phyloP scores from a whole-genome alignment of 371 early-diverging fungal species.

The Actinomucor elegans region DNA sequence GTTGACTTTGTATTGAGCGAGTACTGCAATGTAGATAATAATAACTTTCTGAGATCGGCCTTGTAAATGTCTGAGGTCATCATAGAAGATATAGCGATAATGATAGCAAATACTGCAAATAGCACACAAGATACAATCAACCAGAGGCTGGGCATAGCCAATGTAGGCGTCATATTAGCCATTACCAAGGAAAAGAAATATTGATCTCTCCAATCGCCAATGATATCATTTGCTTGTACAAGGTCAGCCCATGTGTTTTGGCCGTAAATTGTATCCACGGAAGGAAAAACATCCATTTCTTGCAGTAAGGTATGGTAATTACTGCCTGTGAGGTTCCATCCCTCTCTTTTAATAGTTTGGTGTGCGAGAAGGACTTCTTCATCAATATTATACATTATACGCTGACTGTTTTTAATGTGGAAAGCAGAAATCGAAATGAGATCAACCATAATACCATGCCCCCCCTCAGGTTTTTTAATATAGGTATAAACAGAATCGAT shows the following conservation, averaged over 20 bases:
- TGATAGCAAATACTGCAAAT: not conserved
- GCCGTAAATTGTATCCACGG: not conserved
- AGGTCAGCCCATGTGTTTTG: not conserved
- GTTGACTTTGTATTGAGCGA: not conserved
- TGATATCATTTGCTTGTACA: not conserved
- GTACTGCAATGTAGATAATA: not conserved
- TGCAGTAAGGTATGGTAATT: not conserved
- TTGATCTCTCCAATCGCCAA: too few relatives aligned
- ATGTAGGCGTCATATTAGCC: not conserved
- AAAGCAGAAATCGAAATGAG: not conserved
- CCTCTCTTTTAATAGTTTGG: not conserved
- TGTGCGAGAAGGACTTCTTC: not conserved
- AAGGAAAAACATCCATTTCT: not conserved
- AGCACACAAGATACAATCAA: not conserved
- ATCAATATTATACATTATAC: too few relatives aligned
- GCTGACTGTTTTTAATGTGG: not conserved
- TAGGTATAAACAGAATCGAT: not conserved
- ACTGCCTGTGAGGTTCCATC: not conserved
- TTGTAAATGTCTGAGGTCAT: not conserved
- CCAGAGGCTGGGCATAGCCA: not conserved
- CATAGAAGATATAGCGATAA: not conserved
- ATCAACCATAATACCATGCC: not conserved
- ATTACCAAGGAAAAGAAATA: too few relatives aligned
- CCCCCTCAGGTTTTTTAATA: not conserved
- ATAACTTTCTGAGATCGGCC: not conserved